Evolutionary conservation across 2,329 filamentous ascomycete species (phyloP), one percentile per base, ranked within the genome.

Genomic region (Colletotrichum spaethianum): DNA sequence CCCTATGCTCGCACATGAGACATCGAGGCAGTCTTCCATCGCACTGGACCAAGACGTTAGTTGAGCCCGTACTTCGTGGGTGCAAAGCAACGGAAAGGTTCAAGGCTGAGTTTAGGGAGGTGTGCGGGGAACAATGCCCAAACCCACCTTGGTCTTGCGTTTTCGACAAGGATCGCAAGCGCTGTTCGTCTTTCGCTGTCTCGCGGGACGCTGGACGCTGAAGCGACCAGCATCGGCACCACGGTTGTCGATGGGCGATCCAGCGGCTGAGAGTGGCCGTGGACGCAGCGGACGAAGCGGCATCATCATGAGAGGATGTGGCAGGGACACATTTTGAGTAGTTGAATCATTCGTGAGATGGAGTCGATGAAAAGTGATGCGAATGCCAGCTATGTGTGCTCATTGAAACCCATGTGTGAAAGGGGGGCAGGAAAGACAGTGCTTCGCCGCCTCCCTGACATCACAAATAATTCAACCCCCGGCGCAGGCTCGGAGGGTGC

Each of bases 131-230:
- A n/a, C 42, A 31, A 5, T n/a, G 50, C 14, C 55, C 33, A 16
- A 31, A 57, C 69, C 38, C 26, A 52, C 63, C 53, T 63, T 72
- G 14, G 55, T 67, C 48, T 70, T 70, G 5, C 67, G 63, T 23
- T 33, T 70, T 0, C 67, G 67, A 42, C 67, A 70, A 20, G 67
- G 67, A 50, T 70, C 67, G 40, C 67, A 70, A 18, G 67, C 67
- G 23, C 55, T 61, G 38, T 42, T 65, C 9, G 62, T 60, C 44
- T 70, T 70, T 4, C 53, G 53, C 28, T 50, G 62, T 9, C 62
- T 63, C 23, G 40, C 2, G 23, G 52, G 4, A 20, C 59, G 65
- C 14, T 48, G 57, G 48, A 62, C 20, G 28, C 31, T 26, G n/a
- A 8, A 16, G 26, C 33, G 33, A 18, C 23, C 36, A 14, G n/a